Evolutionary conservation across 1,139 yeast genomes (phyloP), one percentile per base, ranked within the genome.

Genomic region (Saccharomyces hybrid): DNA sequence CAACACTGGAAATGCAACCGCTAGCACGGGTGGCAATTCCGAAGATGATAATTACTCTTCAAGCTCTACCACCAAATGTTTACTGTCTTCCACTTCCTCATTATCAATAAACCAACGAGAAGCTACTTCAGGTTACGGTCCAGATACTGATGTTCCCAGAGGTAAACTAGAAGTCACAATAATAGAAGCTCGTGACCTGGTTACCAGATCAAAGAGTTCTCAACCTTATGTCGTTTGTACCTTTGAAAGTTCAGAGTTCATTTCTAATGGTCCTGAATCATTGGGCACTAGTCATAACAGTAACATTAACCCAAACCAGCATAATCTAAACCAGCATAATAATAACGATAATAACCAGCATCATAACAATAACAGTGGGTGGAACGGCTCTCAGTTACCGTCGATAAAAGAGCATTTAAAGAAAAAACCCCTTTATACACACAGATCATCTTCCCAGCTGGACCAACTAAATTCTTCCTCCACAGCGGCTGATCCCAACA

Each of bases 151-250:
- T 47, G 78, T 81, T 47, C 89, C 90, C 51, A 81, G 86, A 69
- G 98, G 98, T 50, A 88, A 87, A 68, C 78, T 93, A 53, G 82
- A 83, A 64, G 90, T 93, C 50, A 81, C 82, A 50, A 89, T 93
- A 61, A 75, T 86, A 46, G 93, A 88, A 69, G 97, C 97, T 2
- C 79, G 78, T 56, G 84, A 82, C 61, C 75, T 90, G 59, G 74
- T 78, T 49, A 80, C 84, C 31, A 75, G 76, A 53, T 72, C 81
- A 2, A 74, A 78, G 11, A 71, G 70, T 60, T 78, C 89, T 6
- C 85, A 82, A 63, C 97, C 97, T 2, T 91, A 91, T 69, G 97
- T 88, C 27, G 97, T 91, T 34, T 88, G 96, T 70, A 88, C 96
- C 1, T 91, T 88, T 73, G 97, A 90, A 68, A 86, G 95, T 59